Percentiles rank a stretch among this genome's conserved stretches.
phyloP scores from a whole-genome alignment of 2,329 filamentous ascomycete species.

The Clonostachys rosea region DNA sequence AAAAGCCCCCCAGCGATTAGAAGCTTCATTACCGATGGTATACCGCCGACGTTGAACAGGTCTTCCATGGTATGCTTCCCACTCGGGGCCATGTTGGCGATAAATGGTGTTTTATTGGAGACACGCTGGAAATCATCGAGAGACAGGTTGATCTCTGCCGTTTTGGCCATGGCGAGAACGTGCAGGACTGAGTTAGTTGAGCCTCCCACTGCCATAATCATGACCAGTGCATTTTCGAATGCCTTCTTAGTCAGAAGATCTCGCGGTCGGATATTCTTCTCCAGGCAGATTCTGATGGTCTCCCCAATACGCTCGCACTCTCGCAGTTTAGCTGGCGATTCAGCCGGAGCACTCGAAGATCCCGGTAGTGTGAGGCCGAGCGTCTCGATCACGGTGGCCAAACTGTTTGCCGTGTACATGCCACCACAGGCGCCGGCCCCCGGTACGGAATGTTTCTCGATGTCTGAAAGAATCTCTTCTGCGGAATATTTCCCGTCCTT shows the following conservation, averaged over 20 bases:
- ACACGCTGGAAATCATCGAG: conserved; percentile 81
- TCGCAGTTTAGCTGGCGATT: conserved; percentile 76
- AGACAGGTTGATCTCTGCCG: conserved; percentile 70
- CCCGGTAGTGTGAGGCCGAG: conserved; percentile 85
- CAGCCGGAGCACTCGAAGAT: conserved; percentile 78
- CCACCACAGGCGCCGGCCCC: conserved; percentile 67
- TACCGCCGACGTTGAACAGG: conserved; percentile 79
- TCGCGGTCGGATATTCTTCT: conserved; percentile 74
- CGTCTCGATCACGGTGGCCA: conserved; percentile 86
- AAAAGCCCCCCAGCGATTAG: conserved; percentile 72
- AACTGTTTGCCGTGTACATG: conserved; percentile 94
- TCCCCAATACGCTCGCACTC: conserved; percentile 80
- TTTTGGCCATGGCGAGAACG: conserved; percentile 85
- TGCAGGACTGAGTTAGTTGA: conserved; percentile 87
- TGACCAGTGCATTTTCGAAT: conserved; percentile 84
- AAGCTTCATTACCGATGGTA: conserved; percentile 80
- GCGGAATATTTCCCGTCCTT: conserved; percentile 57
- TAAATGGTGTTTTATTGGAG: conserved; percentile 77
- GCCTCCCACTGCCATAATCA: conserved; percentile 90
- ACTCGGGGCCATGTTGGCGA: conserved; percentile 79
- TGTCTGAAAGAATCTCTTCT: conserved; percentile 77
- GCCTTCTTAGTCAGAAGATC: conserved; percentile 75
- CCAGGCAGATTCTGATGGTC: conserved; percentile 75
- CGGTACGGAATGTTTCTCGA: conserved; percentile 70
- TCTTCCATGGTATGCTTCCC: conserved; percentile 87